These are phyloP conservation scores for Anacardium occidentale DNA, from an alignment of 345 rosid genomes.

Conservation along the genomic window DNA sequence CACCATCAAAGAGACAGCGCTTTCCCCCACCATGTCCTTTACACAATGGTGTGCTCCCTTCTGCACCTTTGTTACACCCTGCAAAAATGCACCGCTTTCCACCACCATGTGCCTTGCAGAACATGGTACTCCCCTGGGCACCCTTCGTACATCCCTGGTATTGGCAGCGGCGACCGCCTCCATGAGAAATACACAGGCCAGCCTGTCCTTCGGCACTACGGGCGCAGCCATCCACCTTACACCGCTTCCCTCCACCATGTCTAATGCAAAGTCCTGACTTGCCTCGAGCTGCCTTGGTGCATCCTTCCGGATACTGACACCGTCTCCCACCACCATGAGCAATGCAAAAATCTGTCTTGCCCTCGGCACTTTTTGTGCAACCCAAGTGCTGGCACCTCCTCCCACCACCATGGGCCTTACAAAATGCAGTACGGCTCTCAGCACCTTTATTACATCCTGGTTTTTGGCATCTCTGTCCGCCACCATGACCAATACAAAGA, in stretches of 20 bases:
- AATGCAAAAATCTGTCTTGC: slow-evolving; percentile 83
- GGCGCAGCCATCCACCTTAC: slow-evolving; percentile 71
- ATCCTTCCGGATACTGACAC: slow-evolving; percentile 68
- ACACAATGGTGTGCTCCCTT: slow-evolving; percentile 94
- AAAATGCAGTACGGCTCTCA: slow-evolving; percentile 90
- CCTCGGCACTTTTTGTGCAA: slow-evolving; percentile 95
- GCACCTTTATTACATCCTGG: slow-evolving; percentile 87
- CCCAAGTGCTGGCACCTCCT: slow-evolving; percentile 89
- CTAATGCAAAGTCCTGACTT: slow-evolving; percentile 90
- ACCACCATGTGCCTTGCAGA: slow-evolving; percentile 95
- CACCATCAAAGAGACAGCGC: slow-evolving; percentile 86
- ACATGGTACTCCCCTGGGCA: slow-evolving; percentile 94
- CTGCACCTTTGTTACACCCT: slow-evolving; percentile 92
- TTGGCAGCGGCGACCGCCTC: slow-evolving; percentile 94
- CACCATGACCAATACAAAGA: slow-evolving; percentile 93
- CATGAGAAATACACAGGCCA: slow-evolving; percentile 92
- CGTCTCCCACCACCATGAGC: slow-evolving; percentile 96
- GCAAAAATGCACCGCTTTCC: slow-evolving; percentile 91
- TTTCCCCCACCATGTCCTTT: slow-evolving; percentile 98
- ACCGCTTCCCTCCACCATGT: slow-evolving; percentile 97
- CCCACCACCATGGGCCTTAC: slow-evolving; percentile 97
- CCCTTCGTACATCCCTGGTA: slow-evolving; percentile 62
- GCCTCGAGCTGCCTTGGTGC: slow-evolving; percentile 89
- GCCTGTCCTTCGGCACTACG: slow-evolving; percentile 97
- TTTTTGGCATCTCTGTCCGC: slow-evolving; percentile 92